Conservation (phyloP, 2,329 filamentous ascomycete genomes). For the Arthrinium phaeospermum region DNA sequence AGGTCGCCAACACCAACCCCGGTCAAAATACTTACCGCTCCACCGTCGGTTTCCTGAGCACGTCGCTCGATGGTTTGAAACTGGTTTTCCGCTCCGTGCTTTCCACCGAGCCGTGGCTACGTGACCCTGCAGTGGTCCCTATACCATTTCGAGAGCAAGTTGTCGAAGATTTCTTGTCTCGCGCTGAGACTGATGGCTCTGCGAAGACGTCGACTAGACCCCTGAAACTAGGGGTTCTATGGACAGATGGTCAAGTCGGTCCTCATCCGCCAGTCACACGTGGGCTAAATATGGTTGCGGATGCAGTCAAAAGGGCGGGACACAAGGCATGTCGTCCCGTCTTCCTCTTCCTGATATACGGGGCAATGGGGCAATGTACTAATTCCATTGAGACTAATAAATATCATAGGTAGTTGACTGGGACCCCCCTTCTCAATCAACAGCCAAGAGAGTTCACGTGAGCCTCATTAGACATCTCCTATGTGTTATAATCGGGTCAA, state of each 20-base stretch:
- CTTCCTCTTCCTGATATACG: neutral
- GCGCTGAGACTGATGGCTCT: too few relatives aligned
- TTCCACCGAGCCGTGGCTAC: too few relatives aligned
- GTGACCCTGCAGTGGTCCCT: too few relatives aligned
- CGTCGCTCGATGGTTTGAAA: slow-evolving; percentile 57
- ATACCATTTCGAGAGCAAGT: too few relatives aligned
- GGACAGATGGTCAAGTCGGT: neutral
- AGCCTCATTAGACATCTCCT: slow-evolving; percentile 26
- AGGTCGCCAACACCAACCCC: slow-evolving; percentile 29
- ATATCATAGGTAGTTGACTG: too few relatives aligned
- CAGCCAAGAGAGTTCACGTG: slow-evolving; percentile 46
- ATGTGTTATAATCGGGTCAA: too few relatives aligned
- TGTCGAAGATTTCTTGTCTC: too few relatives aligned
- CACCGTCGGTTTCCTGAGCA: slow-evolving; percentile 67
- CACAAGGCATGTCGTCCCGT: neutral
- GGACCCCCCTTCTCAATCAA: slow-evolving; percentile 36
- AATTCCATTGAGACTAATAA: slow-evolving; percentile 51
- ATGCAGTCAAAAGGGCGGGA: neutral
- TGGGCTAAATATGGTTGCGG: neutral
- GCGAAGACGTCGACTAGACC: too few relatives aligned
- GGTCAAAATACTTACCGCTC: slow-evolving; percentile 66
- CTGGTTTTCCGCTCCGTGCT: slow-evolving; percentile 39
- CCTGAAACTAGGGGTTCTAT: neutral
- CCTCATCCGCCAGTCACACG: neutral
- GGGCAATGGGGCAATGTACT: slow-evolving; percentile 31